Evolutionary conservation across 768 basidiomycete species (phyloP), one percentile per base, ranked within the genome.

Genomic region (Piloderma croceum): DNA sequence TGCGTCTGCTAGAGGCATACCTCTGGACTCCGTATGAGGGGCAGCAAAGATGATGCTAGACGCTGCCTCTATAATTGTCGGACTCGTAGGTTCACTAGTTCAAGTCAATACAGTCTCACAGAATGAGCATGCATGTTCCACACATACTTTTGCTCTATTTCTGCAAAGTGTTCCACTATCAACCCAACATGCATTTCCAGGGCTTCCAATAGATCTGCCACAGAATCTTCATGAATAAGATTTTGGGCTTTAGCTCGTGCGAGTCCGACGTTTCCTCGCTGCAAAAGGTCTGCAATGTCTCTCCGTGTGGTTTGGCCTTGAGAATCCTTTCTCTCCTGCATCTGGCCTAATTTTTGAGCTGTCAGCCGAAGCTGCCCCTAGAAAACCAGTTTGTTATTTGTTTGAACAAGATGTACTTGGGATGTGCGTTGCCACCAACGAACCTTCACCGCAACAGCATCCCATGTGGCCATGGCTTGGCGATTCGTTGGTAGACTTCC

Each of bases 241-340:
- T 72, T 77, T 55, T 81, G 80, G 2, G 81, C 81, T 62, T 85
- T 87, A n/a, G 74, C 70, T 34, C 84, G 76, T 10, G 86, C 86
- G 22, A 83, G 59, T 12, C 64, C 66, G 38, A 82, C 61, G 39
- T 82, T 76, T 27, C 73, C 72, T 46, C 81, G 76, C 37, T 74
- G 71, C 31, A 89, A 65, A 13, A 81, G 60, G 10, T 73, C 79
- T 5, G 82, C 77, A 43, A 89, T 80, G 56, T 87, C 83, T 47
- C 70, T 70, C 49, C 81, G 71, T 15, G 73, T 76, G 32, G 84
- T 76, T 24, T 69, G 71, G 2, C 70, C 72, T 52, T 79, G 70
- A 5, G 82, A 75, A 47, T 86, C 81, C 43, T 80, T 75, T 58
- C 75, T 77, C 46, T 79, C 77, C 53, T 84, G 82, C 13, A 84